Evolutionary conservation across 495 filamentous ascomycete genomes (phyloP).

Genomic region (Aspergillus saccharolyticus): DNA sequence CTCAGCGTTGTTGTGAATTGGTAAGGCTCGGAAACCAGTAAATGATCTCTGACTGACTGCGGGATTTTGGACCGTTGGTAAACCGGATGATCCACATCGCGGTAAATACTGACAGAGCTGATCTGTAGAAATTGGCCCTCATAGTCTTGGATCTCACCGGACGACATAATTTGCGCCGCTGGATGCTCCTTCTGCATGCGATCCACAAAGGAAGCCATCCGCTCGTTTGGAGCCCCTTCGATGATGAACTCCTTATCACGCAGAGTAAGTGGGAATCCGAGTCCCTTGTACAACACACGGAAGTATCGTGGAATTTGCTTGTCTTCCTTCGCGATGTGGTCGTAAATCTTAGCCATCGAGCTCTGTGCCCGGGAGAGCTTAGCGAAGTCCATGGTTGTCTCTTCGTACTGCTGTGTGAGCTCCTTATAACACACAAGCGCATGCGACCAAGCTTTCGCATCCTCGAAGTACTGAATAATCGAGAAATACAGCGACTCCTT

Average conservation of each 20-base stretch:
- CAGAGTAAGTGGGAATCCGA: slow-evolving; percentile 77
- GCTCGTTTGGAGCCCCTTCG: slow-evolving; percentile 72
- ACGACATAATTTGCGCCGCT: slow-evolving; percentile 71
- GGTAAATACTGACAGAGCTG: slow-evolving; percentile 71
- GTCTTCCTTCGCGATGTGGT: slow-evolving; percentile 75
- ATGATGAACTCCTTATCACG: slow-evolving; percentile 93
- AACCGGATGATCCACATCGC: slow-evolving; percentile 78
- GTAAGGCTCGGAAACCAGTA: slow-evolving; percentile 68
- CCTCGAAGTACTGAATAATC: slow-evolving; percentile 91
- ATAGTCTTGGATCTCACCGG: slow-evolving; percentile 67
- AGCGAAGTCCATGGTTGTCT: slow-evolving; percentile 80
- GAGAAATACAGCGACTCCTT: slow-evolving; percentile 90
- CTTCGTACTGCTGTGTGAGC: slow-evolving; percentile 82
- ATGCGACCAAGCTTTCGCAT: slow-evolving; percentile 86
- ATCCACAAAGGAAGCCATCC: slow-evolving; percentile 78
- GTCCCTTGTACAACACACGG: slow-evolving; percentile 83
- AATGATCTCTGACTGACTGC: slow-evolving; percentile 72
- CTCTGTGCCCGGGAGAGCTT: slow-evolving; percentile 86
- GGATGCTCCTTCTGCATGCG: slow-evolving; percentile 91
- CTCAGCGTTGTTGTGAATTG: slow-evolving; percentile 69
- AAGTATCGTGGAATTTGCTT: slow-evolving; percentile 80
- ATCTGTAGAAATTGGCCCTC: slow-evolving; percentile 94
- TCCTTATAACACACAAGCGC: slow-evolving; percentile 90
- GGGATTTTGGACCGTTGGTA: slow-evolving; percentile 84
- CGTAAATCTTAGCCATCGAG: slow-evolving; percentile 91